Conservation (phyloP, 2,329 filamentous ascomycete genomes). For the Capronia epimyces region DNA sequence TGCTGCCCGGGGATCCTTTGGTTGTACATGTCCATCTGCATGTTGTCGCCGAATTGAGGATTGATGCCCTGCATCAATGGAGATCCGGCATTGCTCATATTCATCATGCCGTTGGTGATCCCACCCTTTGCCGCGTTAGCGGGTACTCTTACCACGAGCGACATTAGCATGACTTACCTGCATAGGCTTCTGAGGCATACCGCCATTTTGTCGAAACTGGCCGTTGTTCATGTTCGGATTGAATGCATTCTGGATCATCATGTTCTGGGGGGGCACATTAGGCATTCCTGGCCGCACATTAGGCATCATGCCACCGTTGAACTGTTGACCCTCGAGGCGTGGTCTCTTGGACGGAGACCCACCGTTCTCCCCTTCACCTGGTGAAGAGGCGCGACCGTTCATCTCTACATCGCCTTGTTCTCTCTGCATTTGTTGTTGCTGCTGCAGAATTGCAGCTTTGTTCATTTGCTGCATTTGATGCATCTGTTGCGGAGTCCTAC, state of each 20-base stretch:
- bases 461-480: constrained; percentile 24
- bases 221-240: constrained; percentile 66
- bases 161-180: constrained; percentile 71
- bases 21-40: constrained; percentile 36
- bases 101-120: constrained; percentile 67
- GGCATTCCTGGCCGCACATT: constrained; percentile 71
- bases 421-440: constrained; percentile 68
- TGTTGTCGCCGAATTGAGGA: constrained; percentile 44
- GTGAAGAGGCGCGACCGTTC: constrained; percentile 75
- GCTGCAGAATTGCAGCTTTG: constrained; percentile 58
- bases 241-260: constrained; percentile 61
- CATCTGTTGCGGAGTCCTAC: constrained; percentile 29
- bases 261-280: constrained; percentile 32
- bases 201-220: constrained; percentile 38
- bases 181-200: constrained; percentile 65
- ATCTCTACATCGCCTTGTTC: constrained; percentile 84
- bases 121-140: constrained; percentile 66
- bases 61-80: constrained; percentile 73
- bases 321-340: constrained; percentile 66
- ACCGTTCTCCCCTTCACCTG: constrained; percentile 76
- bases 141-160: constrained; percentile 65
- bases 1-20: constrained; percentile 35
- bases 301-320: constrained; percentile 72
- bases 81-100: constrained; percentile 66
- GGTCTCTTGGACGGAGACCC: constrained; percentile 88